Conservation (phyloP, 1,284 basidiomycete genomes). For the Schizophyllum commune region DNA sequence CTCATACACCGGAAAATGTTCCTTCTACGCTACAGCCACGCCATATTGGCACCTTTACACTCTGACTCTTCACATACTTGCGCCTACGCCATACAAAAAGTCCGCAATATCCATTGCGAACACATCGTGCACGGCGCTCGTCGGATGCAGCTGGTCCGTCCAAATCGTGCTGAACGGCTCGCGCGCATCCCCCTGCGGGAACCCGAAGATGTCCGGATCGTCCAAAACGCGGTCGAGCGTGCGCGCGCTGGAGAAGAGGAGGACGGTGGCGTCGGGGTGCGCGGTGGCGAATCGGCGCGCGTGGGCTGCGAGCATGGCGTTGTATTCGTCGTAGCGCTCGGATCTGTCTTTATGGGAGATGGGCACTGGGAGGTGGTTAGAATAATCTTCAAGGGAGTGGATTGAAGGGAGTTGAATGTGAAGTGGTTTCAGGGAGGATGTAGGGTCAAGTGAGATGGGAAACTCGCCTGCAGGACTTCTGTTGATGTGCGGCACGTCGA, state of each 20-base stretch:
- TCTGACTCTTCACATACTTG: background rate
- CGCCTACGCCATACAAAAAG: slow-evolving; percentile 21
- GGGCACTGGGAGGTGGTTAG: background rate
- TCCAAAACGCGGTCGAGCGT: slow-evolving; percentile 40
- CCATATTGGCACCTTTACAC: no score
- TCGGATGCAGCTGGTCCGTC: slow-evolving; percentile 43
- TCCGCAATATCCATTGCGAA: slow-evolving; percentile 31
- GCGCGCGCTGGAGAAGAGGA: slow-evolving; percentile 42
- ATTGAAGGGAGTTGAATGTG: no score
- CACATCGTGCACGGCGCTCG: slow-evolving; percentile 34
- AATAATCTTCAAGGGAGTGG: no score
- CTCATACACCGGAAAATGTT: no score
- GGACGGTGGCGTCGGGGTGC: slow-evolving; percentile 36
- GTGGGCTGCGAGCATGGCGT: slow-evolving; percentile 25
- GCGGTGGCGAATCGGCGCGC: slow-evolving; percentile 28
- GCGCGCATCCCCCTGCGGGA: slow-evolving; percentile 24
- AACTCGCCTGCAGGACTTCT: slow-evolving; percentile 40
- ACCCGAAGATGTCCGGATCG: slow-evolving; percentile 32
- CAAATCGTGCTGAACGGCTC: slow-evolving; percentile 35
- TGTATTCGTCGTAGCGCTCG: slow-evolving; percentile 33
- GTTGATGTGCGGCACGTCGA: slow-evolving; percentile 50
- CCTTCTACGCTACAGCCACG: no score
- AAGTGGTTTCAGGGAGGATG: no score
- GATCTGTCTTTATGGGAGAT: slow-evolving; percentile 3
- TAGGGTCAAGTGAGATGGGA: background rate